These are phyloP conservation scores for Decorospora gaudefroyi DNA, from an alignment of 2,329 filamentous ascomycete species.

Conservation along the genomic window DNA sequence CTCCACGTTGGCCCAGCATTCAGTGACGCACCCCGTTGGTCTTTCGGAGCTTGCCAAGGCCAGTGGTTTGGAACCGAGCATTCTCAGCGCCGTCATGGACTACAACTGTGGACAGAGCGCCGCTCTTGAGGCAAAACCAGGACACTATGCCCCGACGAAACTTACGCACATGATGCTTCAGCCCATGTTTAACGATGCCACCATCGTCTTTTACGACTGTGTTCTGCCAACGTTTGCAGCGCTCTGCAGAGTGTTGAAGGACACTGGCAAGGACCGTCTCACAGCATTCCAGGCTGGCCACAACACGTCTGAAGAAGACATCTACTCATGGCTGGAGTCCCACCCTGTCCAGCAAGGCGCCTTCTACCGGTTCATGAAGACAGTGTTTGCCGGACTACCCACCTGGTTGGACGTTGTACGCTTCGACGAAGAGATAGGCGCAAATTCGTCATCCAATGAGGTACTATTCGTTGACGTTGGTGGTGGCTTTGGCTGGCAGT, in stretches of 20 bases:
- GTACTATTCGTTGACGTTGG: background rate
- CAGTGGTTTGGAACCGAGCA: background rate
- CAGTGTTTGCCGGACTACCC: background rate
- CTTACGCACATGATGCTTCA: background rate
- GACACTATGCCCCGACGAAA: background rate
- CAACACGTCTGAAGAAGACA: background rate
- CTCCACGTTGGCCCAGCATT: background rate
- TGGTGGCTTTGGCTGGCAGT: background rate
- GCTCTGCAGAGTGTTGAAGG: background rate
- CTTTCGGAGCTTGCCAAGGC: background rate
- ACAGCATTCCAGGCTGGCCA: no score
- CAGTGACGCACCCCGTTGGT: background rate
- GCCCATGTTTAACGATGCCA: background rate
- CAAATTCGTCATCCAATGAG: background rate
- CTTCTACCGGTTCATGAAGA: background rate
- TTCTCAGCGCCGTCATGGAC: background rate
- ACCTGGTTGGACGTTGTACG: background rate
- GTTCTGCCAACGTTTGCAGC: background rate
- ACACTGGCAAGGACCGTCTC: background rate
- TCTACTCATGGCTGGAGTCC: background rate
- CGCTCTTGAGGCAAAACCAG: background rate
- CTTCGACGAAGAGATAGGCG: background rate
- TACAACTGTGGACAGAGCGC: background rate
- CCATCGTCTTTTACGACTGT: background rate
- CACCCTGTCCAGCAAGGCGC: background rate